A percentile compares a stretch with the other conserved stretches of the same genome.
phyloP scores from a whole-genome alignment of 2,329 filamentous ascomycete species.

The Colletotrichum godetiae region DNA sequence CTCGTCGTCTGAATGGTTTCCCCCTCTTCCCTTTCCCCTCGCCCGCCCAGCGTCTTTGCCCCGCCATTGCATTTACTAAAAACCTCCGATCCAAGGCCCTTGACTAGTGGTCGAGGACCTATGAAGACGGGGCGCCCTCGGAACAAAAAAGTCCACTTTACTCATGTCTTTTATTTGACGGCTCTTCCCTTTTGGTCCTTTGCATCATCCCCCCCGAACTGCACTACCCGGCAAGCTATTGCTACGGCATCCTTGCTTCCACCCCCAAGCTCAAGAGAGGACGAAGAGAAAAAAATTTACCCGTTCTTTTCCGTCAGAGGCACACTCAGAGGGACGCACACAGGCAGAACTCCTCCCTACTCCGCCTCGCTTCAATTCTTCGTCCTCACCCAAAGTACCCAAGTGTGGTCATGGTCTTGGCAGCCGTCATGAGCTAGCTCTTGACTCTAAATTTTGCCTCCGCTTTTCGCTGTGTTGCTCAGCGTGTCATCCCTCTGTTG shows the following conservation, averaged over 20 bases:
- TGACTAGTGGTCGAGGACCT: conserved; percentile 26
- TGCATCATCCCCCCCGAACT: conserved; percentile 30
- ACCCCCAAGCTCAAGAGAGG: conserved; percentile 13
- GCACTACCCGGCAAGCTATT: conserved; percentile 18
- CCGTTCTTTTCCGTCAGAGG: conserved; percentile 30
- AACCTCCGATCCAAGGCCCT: conserved; percentile 17
- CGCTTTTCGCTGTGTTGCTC: conserved; percentile 31
- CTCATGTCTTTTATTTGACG: conserved; percentile 20
- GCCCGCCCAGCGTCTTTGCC: conserved; percentile 9
- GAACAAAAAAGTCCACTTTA: conserved; percentile 31
- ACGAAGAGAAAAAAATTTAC: conserved; percentile 21
- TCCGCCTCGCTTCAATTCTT: conserved; percentile 7
- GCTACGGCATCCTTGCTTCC: conserved; percentile 33
- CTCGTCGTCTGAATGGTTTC: neutral
- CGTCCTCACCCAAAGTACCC: neutral
- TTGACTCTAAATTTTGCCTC: conserved; percentile 14
- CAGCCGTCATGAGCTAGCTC: conserved; percentile 52
- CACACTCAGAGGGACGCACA: conserved; percentile 1
- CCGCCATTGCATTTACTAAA: conserved; percentile 27
- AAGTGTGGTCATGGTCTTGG: conserved; percentile 42
- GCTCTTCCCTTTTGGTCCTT: conserved; percentile 13
- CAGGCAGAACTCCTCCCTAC: conserved; percentile 7
- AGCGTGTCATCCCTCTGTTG: conserved; percentile 22
- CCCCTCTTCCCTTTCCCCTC: neutral
- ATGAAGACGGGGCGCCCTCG: conserved; percentile 29